Conservation (phyloP, 1,284 basidiomycete genomes). For the Boletus chippewaensis region DNA sequence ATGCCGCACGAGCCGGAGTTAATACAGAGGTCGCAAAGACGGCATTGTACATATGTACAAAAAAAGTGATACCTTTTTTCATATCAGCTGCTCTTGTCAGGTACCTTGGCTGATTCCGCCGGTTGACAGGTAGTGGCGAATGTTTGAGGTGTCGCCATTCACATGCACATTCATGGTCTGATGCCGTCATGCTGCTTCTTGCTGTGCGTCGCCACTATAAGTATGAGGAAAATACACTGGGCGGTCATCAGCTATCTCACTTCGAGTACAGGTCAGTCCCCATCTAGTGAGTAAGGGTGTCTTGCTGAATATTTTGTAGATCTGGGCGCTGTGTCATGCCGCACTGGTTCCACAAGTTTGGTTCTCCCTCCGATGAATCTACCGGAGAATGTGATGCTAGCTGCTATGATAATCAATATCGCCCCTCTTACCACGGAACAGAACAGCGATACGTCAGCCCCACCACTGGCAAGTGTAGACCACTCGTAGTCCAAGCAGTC, state of each 20-base stretch:
- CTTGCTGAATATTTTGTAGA: background rate
- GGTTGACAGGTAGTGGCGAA: too few species aligned
- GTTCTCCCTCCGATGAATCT: background rate
- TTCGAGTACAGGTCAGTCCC: conserved; percentile 11
- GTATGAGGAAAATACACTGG: background rate
- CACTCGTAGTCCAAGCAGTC: conserved; percentile 23
- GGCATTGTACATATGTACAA: too few species aligned
- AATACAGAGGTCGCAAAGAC: too few species aligned
- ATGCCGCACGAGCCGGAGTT: too few species aligned
- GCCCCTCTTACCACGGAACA: conserved; percentile 11
- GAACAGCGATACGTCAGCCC: conserved; percentile 22
- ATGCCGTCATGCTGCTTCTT: background rate
- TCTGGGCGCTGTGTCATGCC: conserved; percentile 1
- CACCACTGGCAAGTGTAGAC: conserved; percentile 20
- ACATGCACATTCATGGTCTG: background rate
- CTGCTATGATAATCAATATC: conserved; percentile 23
- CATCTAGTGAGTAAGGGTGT: background rate
- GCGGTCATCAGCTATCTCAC: background rate
- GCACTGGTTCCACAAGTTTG: background rate
- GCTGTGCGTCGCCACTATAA: conserved; percentile 11
- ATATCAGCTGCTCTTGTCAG: background rate
- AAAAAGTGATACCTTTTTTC: background rate
- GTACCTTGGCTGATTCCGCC: background rate
- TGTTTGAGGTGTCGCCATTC: background rate
- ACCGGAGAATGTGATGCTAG: background rate